Evolutionary conservation across 2,329 filamentous ascomycete genomes (phyloP), one percentile per base, ranked within the genome.

Genomic region (Zasmidium cellare): DNA sequence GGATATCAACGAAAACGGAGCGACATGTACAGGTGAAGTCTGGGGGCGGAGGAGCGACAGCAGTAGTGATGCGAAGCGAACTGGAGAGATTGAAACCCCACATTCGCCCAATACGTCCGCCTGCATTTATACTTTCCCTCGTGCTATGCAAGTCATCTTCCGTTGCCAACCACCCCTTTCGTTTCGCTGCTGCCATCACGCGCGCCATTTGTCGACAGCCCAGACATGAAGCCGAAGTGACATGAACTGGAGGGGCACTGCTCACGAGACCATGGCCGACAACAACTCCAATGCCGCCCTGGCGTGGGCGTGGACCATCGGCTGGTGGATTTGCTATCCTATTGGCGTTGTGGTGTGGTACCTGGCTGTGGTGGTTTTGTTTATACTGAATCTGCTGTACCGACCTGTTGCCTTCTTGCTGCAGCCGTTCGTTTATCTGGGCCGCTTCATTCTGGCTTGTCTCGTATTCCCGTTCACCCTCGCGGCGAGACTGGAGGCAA

Each of bases 401-500:
- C 73, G 76, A 31, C 59, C 79, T n/a, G 59, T 80, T 23, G 71
- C 75, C 45, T 74, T 84, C 60, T 59, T 78, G 45, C 69, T 83
- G n/a, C 75, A 83, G 16, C 84, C 84, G 2, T 66, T 84, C 48
- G 73, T 76, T 53, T 71, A 80, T 64, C 68, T 85, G 22, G 76
- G 71, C 11, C 72, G 72, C 9, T 74, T 76, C 45, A 38, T 80
- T 6, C 59, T 79, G 25, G 69, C 72, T 48, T 59, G 79, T 46
- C 59, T 76, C 38, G 66, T 79, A 12, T 71, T 81, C n/a, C 84
- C 84, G 2, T 75, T 84, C 50, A 74, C 69, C 31, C 58, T 85
- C 38, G 67, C 85, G 14, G 75, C 77, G 3, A 80, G 76, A 65
- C 78, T 87, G 56, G 82, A 87, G 79, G 84, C 86, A 55, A 45